Base-by-base conservation (phyloP, 352 stramenopile genomes). In the Peronospora belbahrii region DNA sequence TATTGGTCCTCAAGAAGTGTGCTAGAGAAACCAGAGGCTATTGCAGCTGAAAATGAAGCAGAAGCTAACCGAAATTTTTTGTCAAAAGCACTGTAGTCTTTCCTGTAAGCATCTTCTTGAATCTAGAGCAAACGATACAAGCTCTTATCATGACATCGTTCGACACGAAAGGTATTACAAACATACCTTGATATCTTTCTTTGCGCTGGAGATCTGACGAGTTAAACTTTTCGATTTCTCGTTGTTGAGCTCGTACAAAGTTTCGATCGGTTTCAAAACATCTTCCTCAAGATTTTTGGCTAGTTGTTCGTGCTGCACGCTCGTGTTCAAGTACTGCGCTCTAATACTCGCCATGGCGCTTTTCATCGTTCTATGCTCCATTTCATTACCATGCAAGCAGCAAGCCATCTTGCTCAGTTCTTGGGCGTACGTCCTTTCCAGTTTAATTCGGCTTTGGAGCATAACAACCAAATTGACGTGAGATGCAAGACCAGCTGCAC, bases 251-350 rank as follows among this genome's bases (percentile, higher is more conserved):
- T 62, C 44, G 43, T 71, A 80, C 46, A 89, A 53, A 25, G 43
- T 63, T 25, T 88, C 67, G 33, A 93, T 84, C 10, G 81, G 81
- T 4, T 56, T 65, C 32, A 89, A 48, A 20, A 93, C 79, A 15
- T 90, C 81, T 46, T 90, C 81, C 28, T 87, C 73, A 1, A 93
- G 55, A 25, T 76, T 90, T 15, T 71, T 70, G 0, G 81, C 81
- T 3, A 93, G 58, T 7, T 68, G 51, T 14, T 71, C 65, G 52
- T 93, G 81, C 56, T 93, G 81, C 36, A 87, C 77, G 25, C 81
- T 88, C 27, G 77, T 84, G 58, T 93, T 90, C 31, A 84, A 42
- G 42, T 90, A 93, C 59, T 90, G 81, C 2, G 72, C 69, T 40
- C 65, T 64, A 39, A 93, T 56, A 40, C 64, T 74, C 3, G 59